phyloP scores from a whole-genome alignment of 1,284 basidiomycete genomes.

The Hemileia vastatrix region DNA sequence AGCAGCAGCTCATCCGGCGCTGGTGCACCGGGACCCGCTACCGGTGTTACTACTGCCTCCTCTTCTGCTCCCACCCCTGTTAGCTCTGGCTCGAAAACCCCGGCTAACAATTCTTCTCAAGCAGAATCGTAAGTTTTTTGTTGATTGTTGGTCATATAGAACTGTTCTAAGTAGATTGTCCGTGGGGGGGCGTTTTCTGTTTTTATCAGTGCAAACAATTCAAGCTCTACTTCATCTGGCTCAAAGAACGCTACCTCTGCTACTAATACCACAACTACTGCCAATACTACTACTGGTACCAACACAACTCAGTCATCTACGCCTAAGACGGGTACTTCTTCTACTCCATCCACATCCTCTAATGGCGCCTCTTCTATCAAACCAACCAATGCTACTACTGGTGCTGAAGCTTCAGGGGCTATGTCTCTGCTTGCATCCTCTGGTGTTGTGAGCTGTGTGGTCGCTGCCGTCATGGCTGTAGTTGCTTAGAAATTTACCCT shows the following conservation, averaged over 20 bases:
- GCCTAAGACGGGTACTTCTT: not conserved
- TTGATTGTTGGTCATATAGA: not conserved
- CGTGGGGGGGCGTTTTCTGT: not conserved
- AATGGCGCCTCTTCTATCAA: not conserved
- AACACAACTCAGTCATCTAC: not conserved
- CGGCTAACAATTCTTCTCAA: not conserved
- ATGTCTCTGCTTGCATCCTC: no score
- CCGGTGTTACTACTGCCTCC: not conserved
- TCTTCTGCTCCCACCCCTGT: not conserved
- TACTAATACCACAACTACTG: not conserved
- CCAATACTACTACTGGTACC: not conserved
- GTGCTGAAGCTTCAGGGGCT: not conserved
- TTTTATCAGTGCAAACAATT: not conserved
- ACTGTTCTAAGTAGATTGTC: not conserved
- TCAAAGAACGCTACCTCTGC: not conserved
- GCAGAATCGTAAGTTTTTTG: not conserved
- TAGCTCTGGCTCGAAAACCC: not conserved
- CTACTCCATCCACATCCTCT: not conserved
- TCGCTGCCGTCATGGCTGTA: no score
- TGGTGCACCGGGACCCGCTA: no score
- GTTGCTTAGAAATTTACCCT: no score
- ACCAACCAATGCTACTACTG: not conserved
- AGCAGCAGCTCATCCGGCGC: no score
- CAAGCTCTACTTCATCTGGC: not conserved
- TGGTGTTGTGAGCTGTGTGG: no score